Percentiles rank a stretch among this genome's conserved stretches.
Evolutionary conservation across 1,139 yeast species (phyloP).

Genomic region (Geotrichum europaeum): DNA sequence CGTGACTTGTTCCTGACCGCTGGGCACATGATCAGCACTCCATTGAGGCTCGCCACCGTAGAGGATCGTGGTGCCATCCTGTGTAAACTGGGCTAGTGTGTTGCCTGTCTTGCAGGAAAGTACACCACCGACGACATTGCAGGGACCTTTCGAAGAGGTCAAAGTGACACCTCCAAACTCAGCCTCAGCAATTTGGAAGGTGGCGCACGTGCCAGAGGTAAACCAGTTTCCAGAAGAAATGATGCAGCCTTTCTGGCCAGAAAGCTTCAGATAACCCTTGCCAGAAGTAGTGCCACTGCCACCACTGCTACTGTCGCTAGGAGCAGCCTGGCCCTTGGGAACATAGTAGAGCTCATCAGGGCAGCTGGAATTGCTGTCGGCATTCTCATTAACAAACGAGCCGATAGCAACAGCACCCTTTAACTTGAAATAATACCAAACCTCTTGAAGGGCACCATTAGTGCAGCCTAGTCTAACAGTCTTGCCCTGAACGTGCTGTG

Average conservation of each 20-base stretch:
- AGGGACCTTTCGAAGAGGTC: conserved; percentile 63
- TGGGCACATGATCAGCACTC: conserved; percentile 54
- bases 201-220: conserved; percentile 79
- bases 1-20: conserved; percentile 47
- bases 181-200: conserved; percentile 49
- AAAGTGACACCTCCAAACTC: conserved; percentile 69
- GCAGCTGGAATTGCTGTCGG: conserved; percentile 55
- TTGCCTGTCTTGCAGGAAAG: conserved; percentile 35
- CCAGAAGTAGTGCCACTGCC: conserved; percentile 21
- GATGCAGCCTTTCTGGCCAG: conserved; percentile 63
- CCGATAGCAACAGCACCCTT: conserved; percentile 69
- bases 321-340: conserved; percentile 53
- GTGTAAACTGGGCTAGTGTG: conserved; percentile 31
- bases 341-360: conserved; percentile 60
- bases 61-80: conserved; percentile 36
- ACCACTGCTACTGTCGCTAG: conserved; percentile 29
- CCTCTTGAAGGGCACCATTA: conserved; percentile 64
- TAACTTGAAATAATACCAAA: conserved; percentile 85
- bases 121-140: conserved; percentile 46
- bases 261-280: conserved; percentile 48
- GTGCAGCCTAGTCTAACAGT: conserved; percentile 57
- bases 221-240: conserved; percentile 86
- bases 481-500: conserved; percentile 35
- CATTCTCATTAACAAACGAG: conserved; percentile 58
- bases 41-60: conserved; percentile 62